Percentiles rank a stretch among this genome's conserved stretches.
Conservation (phyloP, 768 basidiomycete species). For the Auricularia sp. region DNA sequence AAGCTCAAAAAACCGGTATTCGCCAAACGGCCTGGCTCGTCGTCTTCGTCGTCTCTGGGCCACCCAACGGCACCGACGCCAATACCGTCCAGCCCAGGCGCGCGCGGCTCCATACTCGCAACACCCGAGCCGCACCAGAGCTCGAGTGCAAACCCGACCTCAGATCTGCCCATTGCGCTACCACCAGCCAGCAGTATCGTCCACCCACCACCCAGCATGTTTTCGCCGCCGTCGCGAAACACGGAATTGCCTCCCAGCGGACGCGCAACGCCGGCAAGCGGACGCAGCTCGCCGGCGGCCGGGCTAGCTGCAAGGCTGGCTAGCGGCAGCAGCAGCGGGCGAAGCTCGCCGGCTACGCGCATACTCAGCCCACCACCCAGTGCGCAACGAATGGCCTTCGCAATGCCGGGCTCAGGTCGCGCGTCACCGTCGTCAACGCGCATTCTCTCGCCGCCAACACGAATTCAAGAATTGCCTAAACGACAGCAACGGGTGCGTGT, state of each 20-base stretch:
- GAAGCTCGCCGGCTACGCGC: no score
- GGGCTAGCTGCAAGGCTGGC: no score
- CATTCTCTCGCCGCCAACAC: not conserved
- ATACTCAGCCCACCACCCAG: no score
- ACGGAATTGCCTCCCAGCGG: not conserved
- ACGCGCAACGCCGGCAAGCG: not conserved
- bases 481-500: not conserved
- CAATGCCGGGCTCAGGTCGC: no score
- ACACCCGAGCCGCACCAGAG: not conserved
- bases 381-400: no score
- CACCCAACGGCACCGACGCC: not conserved
- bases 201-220: not conserved
- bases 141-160: not conserved
- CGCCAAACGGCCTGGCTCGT: constrained; percentile 41
- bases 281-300: no score
- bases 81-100: not conserved
- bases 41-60: not conserved
- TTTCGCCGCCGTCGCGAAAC: not conserved
- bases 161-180: not conserved
- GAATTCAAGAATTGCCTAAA: not conserved
- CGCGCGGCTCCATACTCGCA: not conserved
- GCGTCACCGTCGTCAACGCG: no score
- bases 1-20: constrained; percentile 74
- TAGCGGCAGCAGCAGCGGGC: no score
- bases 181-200: not conserved